A percentile compares a stretch with the other conserved stretches of the same genome.
Conservation (phyloP, 148 eudicot genomes). For the Nepenthes mirabilis region DNA sequence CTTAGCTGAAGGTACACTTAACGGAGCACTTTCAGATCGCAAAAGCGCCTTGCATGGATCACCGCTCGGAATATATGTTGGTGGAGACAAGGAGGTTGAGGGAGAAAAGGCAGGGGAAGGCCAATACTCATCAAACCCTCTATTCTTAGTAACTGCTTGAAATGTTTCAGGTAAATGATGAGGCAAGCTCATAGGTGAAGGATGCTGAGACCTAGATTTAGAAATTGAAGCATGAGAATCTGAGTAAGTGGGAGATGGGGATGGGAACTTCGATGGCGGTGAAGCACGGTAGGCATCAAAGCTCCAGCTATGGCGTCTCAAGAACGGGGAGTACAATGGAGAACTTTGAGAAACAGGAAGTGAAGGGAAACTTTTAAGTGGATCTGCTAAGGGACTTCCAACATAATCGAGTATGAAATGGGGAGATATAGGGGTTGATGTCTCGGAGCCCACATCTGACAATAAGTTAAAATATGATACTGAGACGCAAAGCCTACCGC, state of each 20-base stretch:
- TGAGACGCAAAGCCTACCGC: constrained; percentile 73
- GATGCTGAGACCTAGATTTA: constrained; percentile 24
- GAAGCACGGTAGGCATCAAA: constrained; percentile 43
- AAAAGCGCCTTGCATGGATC: constrained; percentile 31
- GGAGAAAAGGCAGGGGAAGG: constrained; percentile 54
- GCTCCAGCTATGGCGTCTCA: constrained; percentile 87
- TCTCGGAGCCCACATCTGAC: constrained; percentile 44
- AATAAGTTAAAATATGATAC: constrained; percentile 43
- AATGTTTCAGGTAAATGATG: constrained; percentile 33
- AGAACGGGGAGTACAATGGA: constrained; percentile 47
- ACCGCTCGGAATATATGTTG: constrained; percentile 26
- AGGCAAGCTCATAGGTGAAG: constrained; percentile 57
- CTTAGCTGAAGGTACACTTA: constrained; percentile 45
- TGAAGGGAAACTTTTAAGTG: constrained; percentile 58
- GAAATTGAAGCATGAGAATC: constrained; percentile 47
- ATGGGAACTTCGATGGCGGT: constrained; percentile 44
- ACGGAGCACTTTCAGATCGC: constrained; percentile 81
- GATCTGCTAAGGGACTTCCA: constrained; percentile 81
- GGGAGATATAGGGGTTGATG: constrained; percentile 65
- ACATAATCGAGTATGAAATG: constrained; percentile 84
- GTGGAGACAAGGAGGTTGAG: constrained; percentile 75
- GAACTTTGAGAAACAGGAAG: constrained; percentile 37
- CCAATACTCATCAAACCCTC: constrained; percentile 58
- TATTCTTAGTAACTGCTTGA: constrained; percentile 24
- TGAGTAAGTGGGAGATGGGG: constrained; percentile 67